Percentiles rank a stretch among this genome's conserved stretches.
phyloP scores from a whole-genome alignment of 2,329 filamentous ascomycete genomes.

The Incumbomyces delicatus region DNA sequence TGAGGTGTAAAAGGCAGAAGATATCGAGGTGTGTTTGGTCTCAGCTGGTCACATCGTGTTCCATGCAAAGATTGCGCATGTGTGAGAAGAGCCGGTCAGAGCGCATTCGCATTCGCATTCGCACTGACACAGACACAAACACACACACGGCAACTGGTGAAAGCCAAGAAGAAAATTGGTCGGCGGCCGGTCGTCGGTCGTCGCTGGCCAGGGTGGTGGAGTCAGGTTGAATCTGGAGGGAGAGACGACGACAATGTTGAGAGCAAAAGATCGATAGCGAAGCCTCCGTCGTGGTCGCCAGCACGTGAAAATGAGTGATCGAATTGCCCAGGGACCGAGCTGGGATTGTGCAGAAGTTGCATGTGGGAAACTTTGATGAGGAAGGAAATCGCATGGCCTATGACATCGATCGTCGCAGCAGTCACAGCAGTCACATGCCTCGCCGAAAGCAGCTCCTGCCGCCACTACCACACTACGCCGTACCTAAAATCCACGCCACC shows the following conservation, averaged over 20 bases:
- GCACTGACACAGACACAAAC: too few relatives aligned
- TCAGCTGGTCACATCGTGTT: constrained; percentile 7
- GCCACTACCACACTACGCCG: too few relatives aligned
- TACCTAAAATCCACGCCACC: too few relatives aligned
- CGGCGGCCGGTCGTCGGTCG: too few relatives aligned
- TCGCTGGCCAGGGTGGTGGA: too few relatives aligned
- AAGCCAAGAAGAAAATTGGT: too few relatives aligned
- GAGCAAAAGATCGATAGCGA: background rate
- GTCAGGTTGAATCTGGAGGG: background rate
- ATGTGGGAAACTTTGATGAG: background rate
- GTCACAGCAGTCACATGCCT: constrained; percentile 1
- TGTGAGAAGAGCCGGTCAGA: background rate
- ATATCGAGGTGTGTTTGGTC: background rate
- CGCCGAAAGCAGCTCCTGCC: constrained; percentile 2
- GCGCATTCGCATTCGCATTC: background rate
- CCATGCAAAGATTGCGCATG: background rate
- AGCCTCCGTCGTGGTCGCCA: background rate
- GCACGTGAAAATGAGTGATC: constrained; percentile 1
- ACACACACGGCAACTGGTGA: too few relatives aligned
- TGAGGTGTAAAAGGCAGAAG: too few relatives aligned
- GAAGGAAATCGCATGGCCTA: background rate
- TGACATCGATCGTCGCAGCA: constrained; percentile 1
- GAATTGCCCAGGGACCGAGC: background rate
- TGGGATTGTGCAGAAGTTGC: constrained; percentile 2
- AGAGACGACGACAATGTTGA: too few relatives aligned